Percentiles rank a stretch among this genome's conserved stretches.
These are phyloP conservation scores for Ambrosiella xylebori DNA, from an alignment of 2,329 filamentous ascomycete genomes.

Conservation along the genomic window DNA sequence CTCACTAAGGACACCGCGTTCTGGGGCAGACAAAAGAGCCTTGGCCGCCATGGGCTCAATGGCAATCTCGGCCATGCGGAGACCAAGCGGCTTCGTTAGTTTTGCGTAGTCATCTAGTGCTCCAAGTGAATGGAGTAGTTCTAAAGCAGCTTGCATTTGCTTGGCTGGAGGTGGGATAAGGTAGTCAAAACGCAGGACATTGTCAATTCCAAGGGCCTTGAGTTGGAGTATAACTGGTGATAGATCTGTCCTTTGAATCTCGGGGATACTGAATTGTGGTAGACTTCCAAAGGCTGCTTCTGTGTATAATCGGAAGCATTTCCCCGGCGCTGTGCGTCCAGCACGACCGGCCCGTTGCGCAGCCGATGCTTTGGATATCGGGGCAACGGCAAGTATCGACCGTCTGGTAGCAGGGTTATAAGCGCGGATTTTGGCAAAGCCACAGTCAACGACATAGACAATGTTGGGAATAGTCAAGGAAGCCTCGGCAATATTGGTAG, in stretches of 20 bases:
- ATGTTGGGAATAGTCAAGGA: slow-evolving; percentile 90
- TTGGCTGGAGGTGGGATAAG: slow-evolving; percentile 71
- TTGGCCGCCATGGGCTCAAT: slow-evolving; percentile 94
- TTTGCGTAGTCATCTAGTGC: slow-evolving; percentile 81
- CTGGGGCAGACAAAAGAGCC: slow-evolving; percentile 56
- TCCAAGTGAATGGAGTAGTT: slow-evolving; percentile 72
- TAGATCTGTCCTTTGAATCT: slow-evolving; percentile 83
- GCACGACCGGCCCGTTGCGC: slow-evolving; percentile 80
- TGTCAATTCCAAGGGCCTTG: slow-evolving; percentile 89
- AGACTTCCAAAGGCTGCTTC: slow-evolving; percentile 52
- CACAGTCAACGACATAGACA: slow-evolving; percentile 76
- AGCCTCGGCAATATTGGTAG: slow-evolving; percentile 92
- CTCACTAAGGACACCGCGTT: slow-evolving; percentile 66
- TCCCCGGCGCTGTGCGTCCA: slow-evolving; percentile 74
- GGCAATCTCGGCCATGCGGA: slow-evolving; percentile 81
- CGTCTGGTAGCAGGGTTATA: slow-evolving; percentile 77
- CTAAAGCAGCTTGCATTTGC: slow-evolving; percentile 69
- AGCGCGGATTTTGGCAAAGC: slow-evolving; percentile 76
- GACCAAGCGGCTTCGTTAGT: slow-evolving; percentile 72
- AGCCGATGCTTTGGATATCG: slow-evolving; percentile 82
- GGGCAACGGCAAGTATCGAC: slow-evolving; percentile 65
- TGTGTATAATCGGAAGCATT: slow-evolving; percentile 87
- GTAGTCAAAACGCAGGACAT: slow-evolving; percentile 80
- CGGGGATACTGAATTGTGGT: slow-evolving; percentile 59
- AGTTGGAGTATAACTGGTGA: slow-evolving; percentile 78